Conservation (phyloP, 805 yeast genomes). For the Scheffersomyces stipitis region DNA sequence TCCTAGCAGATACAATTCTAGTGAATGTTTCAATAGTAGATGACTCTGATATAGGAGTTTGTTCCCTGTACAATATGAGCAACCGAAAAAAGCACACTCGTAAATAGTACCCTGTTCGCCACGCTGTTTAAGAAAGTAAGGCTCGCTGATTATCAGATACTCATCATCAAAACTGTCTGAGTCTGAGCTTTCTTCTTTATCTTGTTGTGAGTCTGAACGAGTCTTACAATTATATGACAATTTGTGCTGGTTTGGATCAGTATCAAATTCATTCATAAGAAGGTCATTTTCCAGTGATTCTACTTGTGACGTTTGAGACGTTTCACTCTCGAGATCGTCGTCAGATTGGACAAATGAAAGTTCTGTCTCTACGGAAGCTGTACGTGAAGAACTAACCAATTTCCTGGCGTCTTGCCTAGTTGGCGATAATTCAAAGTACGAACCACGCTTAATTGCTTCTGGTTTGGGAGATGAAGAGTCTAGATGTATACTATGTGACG, state of each 20-base stretch:
- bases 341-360: no score
- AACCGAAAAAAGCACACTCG: constrained; percentile 24
- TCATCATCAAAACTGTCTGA: constrained; percentile 21
- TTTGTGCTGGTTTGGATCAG: not conserved
- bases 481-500: not conserved
- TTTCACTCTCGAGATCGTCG: not conserved
- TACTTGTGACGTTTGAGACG: not conserved
- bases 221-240: constrained; percentile 3
- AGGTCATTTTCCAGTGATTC: not conserved
- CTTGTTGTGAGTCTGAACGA: not conserved
- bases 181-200: not conserved
- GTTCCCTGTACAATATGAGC: constrained; percentile 30
- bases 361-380: no score
- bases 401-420: no score
- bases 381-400: no score
- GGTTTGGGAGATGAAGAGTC: no score
- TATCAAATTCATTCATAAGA: not conserved
- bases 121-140: constrained; percentile 4
- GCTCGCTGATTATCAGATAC: constrained; percentile 17
- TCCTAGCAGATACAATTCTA: constrained; percentile 19
- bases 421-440: no score
- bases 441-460: no score
- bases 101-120: constrained; percentile 8
- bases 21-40: constrained; percentile 20
- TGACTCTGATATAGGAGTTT: constrained; percentile 24